These are phyloP conservation scores for Calonectria hawksworthii DNA, from an alignment of 2,329 filamentous ascomycete species.

Conservation along the genomic window DNA sequence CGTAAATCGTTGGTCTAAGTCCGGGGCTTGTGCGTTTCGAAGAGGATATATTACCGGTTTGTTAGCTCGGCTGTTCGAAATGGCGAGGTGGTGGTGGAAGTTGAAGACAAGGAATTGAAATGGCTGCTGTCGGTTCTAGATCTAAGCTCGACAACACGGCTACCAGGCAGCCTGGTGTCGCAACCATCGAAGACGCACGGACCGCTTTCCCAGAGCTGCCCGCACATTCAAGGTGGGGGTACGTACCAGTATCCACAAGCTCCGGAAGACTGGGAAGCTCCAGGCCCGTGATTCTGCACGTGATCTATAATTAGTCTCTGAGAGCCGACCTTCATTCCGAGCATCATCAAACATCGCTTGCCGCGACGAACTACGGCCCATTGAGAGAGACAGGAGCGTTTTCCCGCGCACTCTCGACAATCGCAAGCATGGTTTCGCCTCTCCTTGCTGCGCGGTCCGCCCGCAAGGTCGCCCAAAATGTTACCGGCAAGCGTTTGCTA, in stretches of 20 bases:
- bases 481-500: conserved; percentile 66
- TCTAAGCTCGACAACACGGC: conserved; percentile 51
- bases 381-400: conserved; percentile 50
- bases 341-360: conserved; percentile 44
- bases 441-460: conserved; percentile 69
- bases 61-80: not conserved
- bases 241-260: not conserved
- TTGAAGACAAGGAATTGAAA: not conserved
- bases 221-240: not conserved
- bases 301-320: conserved; percentile 43
- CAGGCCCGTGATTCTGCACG: conserved; percentile 45
- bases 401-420: conserved; percentile 46
- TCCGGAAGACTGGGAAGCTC: conserved; percentile 14
- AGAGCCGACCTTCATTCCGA: conserved; percentile 40
- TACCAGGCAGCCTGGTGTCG: conserved; percentile 56
- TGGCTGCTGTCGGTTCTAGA: conserved; percentile 30
- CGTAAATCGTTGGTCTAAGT: conserved; percentile 6
- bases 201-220: conserved; percentile 32
- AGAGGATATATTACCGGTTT: not conserved
- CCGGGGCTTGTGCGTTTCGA: not conserved
- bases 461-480: conserved; percentile 60
- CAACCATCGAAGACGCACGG: conserved; percentile 45
- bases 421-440: conserved; percentile 68
- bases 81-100: not conserved
- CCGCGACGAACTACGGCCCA: conserved; percentile 44